Evolutionary conservation across 768 basidiomycete species (phyloP).

Genomic region (Mycena metata): DNA sequence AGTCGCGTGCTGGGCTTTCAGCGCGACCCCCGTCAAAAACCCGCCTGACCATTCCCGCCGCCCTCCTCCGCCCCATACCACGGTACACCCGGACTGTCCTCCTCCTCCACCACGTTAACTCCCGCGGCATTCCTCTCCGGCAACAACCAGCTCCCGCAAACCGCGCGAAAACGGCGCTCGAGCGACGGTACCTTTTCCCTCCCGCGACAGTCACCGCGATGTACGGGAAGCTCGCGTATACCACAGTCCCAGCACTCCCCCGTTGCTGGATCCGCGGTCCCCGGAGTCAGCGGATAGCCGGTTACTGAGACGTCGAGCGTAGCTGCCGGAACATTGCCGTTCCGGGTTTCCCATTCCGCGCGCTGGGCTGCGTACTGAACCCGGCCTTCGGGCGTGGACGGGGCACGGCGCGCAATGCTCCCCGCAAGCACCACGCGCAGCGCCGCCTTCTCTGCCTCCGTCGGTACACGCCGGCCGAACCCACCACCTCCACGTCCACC

Average conservation of each 20-base stretch:
- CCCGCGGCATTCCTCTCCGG: neutral
- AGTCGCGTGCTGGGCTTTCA: neutral
- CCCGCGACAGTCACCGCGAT: neutral
- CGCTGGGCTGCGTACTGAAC: neutral
- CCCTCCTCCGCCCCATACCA: neutral
- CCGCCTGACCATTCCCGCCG: neutral
- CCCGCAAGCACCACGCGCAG: neutral
- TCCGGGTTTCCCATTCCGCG: neutral
- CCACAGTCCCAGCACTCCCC: slow-evolving; percentile 32
- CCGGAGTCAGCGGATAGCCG: slow-evolving; percentile 22
- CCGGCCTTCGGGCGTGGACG: neutral
- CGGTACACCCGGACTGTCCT: neutral
- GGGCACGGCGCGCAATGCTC: neutral
- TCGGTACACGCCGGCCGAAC: neutral
- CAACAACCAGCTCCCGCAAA: neutral
- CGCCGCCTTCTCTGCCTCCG: neutral
- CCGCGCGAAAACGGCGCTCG: slow-evolving; percentile 1
- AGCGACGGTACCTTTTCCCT: neutral
- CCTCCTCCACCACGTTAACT: neutral
- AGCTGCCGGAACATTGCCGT: neutral
- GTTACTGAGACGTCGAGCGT: neutral
- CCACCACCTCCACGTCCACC: too few relatives aligned
- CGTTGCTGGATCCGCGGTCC: neutral
- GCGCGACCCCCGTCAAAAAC: slow-evolving; percentile 6
- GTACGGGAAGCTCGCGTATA: neutral